These are phyloP conservation scores for Starmerella bacillaris DNA, from an alignment of 805 yeast species.

Conservation along the genomic window DNA sequence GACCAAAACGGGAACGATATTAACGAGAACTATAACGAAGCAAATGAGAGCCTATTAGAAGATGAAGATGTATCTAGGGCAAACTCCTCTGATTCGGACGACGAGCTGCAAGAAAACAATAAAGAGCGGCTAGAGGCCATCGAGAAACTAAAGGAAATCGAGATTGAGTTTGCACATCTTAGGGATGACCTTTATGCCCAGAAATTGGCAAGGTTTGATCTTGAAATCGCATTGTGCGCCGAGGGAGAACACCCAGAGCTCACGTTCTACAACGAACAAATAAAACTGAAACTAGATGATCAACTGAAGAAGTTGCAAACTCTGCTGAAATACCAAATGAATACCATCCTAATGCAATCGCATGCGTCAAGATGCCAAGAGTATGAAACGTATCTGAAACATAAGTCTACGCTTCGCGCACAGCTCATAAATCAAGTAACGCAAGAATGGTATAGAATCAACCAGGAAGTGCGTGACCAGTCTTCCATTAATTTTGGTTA, in stretches of 20 bases:
- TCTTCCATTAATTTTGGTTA: too few relatives aligned
- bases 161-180: conserved; percentile 66
- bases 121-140: conserved; percentile 31
- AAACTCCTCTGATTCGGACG: conserved; percentile 1
- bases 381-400: conserved; percentile 67
- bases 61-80: not conserved
- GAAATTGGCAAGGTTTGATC: conserved; percentile 54
- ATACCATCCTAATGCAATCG: conserved; percentile 66
- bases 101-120: not conserved
- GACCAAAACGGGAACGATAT: too few relatives aligned
- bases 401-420: conserved; percentile 46
- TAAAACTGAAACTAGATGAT: conserved; percentile 57
- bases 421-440: conserved; percentile 56
- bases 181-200: conserved; percentile 76
- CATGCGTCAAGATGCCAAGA: conserved; percentile 57
- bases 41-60: not conserved
- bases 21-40: not conserved
- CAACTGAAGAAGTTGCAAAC: conserved; percentile 36
- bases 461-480: conserved; percentile 67
- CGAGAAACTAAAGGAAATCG: conserved; percentile 58
- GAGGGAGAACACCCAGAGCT: conserved; percentile 88
- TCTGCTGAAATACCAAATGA: conserved; percentile 45
- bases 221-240: conserved; percentile 70
- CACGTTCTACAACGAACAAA: conserved; percentile 47
- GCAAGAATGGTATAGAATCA: conserved; percentile 76